These are phyloP conservation scores for Trypanosoma caninum DNA, from an alignment of 208 protist species.

Conservation along the genomic window DNA sequence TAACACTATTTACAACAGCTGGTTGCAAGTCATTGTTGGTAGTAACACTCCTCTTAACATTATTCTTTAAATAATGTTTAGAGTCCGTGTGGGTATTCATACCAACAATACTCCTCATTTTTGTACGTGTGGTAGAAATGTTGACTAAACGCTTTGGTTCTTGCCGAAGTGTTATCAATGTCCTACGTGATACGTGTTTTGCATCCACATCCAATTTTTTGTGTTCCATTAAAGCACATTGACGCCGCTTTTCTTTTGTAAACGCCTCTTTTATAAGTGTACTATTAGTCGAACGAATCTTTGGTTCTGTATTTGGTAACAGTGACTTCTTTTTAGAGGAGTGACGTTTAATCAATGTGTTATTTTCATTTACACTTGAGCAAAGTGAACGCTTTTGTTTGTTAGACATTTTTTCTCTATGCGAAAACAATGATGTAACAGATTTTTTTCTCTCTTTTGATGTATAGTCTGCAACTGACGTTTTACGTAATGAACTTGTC, in stretches of 20 bases:
- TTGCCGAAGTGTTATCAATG: background rate
- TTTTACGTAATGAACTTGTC: no score
- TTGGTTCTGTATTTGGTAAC: background rate
- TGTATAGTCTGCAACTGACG: no score
- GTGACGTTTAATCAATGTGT: no score
- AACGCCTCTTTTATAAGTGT: slow-evolving; percentile 2
- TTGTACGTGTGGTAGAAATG: background rate
- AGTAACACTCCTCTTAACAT: background rate
- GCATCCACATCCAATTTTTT: slow-evolving; percentile 8
- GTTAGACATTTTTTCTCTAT: no score
- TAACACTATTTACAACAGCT: no score
- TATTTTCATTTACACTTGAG: no score
- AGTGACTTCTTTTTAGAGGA: slow-evolving; percentile 1
- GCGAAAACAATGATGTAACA: no score
- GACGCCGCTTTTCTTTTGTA: background rate
- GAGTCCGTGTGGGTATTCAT: no score
- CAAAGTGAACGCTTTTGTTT: no score
- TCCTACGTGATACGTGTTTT: background rate
- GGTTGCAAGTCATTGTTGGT: background rate
- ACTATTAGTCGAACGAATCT: slow-evolving; percentile 10
- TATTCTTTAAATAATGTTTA: background rate
- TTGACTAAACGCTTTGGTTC: slow-evolving; percentile 5
- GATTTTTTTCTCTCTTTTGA: no score
- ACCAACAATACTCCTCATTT: background rate
- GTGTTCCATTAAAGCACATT: slow-evolving; percentile 8